phyloP scores from a whole-genome alignment of 176 grass and related monocot genomes.

The Dactylis glomerata region DNA sequence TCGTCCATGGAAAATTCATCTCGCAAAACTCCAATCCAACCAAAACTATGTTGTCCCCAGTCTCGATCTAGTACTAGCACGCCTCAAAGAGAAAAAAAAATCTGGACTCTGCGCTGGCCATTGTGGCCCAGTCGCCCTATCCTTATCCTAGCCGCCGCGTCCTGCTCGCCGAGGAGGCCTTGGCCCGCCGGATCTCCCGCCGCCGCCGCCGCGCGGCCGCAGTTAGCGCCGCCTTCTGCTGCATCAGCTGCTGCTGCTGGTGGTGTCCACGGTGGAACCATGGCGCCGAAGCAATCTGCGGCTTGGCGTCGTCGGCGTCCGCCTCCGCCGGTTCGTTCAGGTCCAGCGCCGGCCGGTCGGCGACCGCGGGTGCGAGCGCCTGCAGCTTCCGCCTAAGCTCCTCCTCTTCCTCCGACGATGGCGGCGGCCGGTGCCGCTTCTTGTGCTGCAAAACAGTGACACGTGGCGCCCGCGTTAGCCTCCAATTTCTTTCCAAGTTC shows the following conservation, averaged over 20 bases:
- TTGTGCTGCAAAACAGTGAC: constrained; percentile 34
- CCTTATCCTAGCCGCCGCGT: constrained; percentile 8
- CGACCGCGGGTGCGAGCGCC: background rate
- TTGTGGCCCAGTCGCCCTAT: background rate
- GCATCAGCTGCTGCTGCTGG: background rate
- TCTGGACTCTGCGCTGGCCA: background rate
- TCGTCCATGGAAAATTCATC: background rate
- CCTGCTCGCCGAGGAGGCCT: constrained; percentile 17
- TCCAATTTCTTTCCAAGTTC: background rate
- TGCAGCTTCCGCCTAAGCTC: background rate
- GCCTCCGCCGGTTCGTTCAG: constrained; percentile 37
- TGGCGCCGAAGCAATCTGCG: background rate
- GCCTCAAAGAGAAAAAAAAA: background rate
- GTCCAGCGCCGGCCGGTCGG: constrained; percentile 20
- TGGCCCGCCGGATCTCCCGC: constrained; percentile 27
- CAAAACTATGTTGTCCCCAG: background rate
- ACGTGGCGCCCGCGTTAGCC: constrained; percentile 18
- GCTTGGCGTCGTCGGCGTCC: background rate
- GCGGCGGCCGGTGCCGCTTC: background rate
- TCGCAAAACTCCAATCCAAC: background rate
- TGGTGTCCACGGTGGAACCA: background rate
- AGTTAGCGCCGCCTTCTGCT: constrained; percentile 25
- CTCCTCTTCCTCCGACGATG: background rate
- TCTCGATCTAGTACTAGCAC: background rate
- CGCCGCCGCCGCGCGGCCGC: constrained; percentile 35